Evolutionary conservation across 2,329 filamentous ascomycete species (phyloP).

Genomic region (Venturia pyrina): DNA sequence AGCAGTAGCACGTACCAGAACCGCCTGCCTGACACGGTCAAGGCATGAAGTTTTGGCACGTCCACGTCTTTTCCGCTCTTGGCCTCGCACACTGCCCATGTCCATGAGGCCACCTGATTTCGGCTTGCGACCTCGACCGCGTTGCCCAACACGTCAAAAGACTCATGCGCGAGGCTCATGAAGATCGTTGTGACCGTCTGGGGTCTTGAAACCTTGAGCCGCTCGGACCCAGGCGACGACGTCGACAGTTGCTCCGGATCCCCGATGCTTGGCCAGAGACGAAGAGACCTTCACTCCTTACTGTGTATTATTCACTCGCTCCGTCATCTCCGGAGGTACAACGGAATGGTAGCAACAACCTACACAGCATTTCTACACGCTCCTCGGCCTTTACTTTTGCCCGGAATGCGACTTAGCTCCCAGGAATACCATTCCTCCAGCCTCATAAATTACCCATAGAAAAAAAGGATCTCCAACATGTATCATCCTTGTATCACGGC

Average conservation of each 20-base stretch:
- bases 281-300: not conserved
- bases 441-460: not conserved
- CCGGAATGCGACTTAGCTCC: not conserved
- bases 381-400: not conserved
- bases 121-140: not conserved
- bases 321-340: not conserved
- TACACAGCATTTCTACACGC: not conserved
- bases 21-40: not conserved
- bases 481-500: constrained; percentile 2
- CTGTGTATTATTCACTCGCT: not conserved
- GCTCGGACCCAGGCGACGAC: not conserved
- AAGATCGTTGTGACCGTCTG: not conserved
- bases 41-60: not conserved
- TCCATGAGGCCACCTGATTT: no score
- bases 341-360: not conserved
- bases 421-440: not conserved
- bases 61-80: no score
- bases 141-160: not conserved
- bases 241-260: not conserved
- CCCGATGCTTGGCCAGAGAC: not conserved
- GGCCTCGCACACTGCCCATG: no score
- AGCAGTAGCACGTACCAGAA: not conserved
- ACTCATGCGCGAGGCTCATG: not conserved
- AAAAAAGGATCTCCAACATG: not conserved
- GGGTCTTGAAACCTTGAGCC: not conserved